These are phyloP conservation scores for Ascochyta pisi DNA, from an alignment of 2,329 filamentous ascomycete species.

Conservation along the genomic window DNA sequence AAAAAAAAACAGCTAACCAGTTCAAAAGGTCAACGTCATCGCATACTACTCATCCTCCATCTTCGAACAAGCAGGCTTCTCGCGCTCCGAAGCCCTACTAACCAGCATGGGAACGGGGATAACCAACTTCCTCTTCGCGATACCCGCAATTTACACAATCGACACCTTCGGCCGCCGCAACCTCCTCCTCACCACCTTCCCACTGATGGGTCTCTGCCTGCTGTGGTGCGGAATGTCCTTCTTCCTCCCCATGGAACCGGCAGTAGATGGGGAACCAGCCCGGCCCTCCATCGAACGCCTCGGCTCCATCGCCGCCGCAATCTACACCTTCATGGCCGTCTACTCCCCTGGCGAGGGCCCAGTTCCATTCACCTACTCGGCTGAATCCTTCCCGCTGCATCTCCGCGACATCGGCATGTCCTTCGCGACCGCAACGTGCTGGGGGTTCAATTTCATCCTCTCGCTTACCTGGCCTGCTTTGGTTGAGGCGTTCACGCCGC, in stretches of 20 bases:
- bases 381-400: constrained; percentile 55
- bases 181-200: constrained; percentile 55
- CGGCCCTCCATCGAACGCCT: constrained; percentile 29
- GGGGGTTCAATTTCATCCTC: constrained; percentile 64
- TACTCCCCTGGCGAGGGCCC: constrained; percentile 42
- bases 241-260: constrained; percentile 28
- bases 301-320: constrained; percentile 48
- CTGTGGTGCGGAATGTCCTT: constrained; percentile 40
- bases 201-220: constrained; percentile 54
- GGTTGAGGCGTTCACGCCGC: constrained; percentile 55
- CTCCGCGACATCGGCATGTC: constrained; percentile 53
- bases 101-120: constrained; percentile 54
- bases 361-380: constrained; percentile 48
- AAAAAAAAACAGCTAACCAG: neutral
- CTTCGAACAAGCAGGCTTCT: constrained; percentile 46
- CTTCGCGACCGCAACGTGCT: constrained; percentile 60
- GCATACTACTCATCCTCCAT: constrained; percentile 32
- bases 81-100: constrained; percentile 44
- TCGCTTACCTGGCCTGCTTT: constrained; percentile 62
- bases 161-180: constrained; percentile 54
- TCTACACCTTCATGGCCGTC: constrained; percentile 61
- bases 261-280: neutral
- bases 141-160: constrained; percentile 56
- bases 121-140: constrained; percentile 55
- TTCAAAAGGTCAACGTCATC: constrained; percentile 1